A percentile compares a stretch with the other conserved stretches of the same genome.
phyloP scores from a whole-genome alignment of 78 protist genomes.

The Dictyostelium intermedium region DNA sequence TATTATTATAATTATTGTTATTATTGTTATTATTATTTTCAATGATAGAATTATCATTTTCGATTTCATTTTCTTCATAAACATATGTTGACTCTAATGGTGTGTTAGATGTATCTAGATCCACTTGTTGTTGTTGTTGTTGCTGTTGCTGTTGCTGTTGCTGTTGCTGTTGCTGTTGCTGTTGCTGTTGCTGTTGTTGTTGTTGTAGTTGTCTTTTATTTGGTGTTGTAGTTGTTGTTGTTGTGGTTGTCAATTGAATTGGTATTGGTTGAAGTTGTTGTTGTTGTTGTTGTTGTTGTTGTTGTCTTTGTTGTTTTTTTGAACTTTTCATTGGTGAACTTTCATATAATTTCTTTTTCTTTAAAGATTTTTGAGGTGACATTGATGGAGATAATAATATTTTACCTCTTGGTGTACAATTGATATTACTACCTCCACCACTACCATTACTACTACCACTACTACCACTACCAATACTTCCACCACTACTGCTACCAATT shows the following conservation, averaged over 20 bases:
- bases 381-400: background rate
- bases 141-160: background rate
- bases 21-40: background rate
- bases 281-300: background rate
- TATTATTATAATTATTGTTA: background rate
- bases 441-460: background rate
- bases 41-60: background rate
- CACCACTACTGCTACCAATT: background rate
- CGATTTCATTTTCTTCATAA: background rate
- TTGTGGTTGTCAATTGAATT: background rate
- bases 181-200: background rate
- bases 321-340: background rate
- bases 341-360: conserved; percentile 2
- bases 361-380: background rate
- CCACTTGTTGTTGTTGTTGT: background rate
- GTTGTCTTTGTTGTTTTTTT: background rate
- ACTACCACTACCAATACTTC: background rate
- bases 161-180: background rate
- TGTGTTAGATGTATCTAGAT: background rate
- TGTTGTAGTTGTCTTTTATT: background rate
- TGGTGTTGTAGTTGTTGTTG: background rate
- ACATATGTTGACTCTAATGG: background rate
- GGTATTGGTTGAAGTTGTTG: background rate
- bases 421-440: background rate
- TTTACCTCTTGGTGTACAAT: background rate